phyloP scores from a whole-genome alignment of 345 rosid species.

The Adansonia digitata region DNA sequence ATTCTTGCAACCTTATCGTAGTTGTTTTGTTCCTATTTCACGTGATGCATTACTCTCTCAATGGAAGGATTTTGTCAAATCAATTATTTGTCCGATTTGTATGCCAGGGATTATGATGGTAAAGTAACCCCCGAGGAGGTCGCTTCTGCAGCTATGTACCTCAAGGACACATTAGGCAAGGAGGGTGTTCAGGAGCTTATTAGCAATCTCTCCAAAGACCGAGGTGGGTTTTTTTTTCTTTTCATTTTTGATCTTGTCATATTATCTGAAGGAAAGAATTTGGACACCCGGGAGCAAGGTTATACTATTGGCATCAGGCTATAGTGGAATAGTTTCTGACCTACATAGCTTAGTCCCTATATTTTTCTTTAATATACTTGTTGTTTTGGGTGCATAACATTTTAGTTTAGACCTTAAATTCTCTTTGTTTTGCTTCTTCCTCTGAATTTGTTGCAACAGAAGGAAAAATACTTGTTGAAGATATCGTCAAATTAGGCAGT shows the following conservation, averaged over 20 bases:
- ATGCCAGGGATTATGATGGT: slow-evolving; percentile 82
- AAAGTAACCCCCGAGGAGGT: slow-evolving; percentile 95
- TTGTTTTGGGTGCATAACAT: not conserved
- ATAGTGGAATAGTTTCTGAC: not conserved
- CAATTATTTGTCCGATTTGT: slow-evolving; percentile 13
- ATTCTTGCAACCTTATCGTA: not conserved
- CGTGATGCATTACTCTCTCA: not conserved
- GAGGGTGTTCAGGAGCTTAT: slow-evolving; percentile 92
- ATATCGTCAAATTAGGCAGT: slow-evolving; percentile 67
- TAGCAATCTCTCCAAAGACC: slow-evolving; percentile 80
- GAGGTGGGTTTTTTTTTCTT: slow-evolving; percentile 38
- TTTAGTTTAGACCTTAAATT: not conserved
- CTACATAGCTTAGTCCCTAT: not conserved
- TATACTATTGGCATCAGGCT: not conserved
- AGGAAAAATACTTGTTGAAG: slow-evolving; percentile 85
- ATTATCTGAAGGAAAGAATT: not conserved
- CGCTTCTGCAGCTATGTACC: slow-evolving; percentile 76
- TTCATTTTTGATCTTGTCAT: not conserved
- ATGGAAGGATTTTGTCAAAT: slow-evolving; percentile 1
- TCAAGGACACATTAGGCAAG: slow-evolving; percentile 78
- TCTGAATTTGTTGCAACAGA: slow-evolving; percentile 39
- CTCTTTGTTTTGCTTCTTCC: not conserved
- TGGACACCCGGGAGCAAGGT: not conserved
- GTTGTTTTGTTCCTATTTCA: not conserved
- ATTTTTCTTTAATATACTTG: not conserved